Evolutionary conservation across 768 basidiomycete species (phyloP).

Genomic region (Suillus sp.): DNA sequence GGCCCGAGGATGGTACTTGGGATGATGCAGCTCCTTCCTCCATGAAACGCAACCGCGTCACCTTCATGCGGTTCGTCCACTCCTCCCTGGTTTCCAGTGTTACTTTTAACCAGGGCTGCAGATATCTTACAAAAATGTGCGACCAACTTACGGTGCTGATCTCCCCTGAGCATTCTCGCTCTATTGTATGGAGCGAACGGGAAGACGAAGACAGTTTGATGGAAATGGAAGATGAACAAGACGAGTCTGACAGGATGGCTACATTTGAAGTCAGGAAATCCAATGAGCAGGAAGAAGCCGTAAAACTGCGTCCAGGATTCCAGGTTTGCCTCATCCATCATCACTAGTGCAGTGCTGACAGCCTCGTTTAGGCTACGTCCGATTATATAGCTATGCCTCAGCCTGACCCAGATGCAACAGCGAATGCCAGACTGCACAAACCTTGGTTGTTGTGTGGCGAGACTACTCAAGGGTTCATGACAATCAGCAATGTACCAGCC

Average conservation of each 20-base stretch:
- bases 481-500: conserved; percentile 25
- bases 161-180: conserved; percentile 46
- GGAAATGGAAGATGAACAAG: conserved; percentile 37
- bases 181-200: conserved; percentile 47
- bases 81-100: neutral
- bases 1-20: conserved; percentile 67
- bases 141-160: conserved; percentile 57
- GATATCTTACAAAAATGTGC: conserved; percentile 60
- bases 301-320: conserved; percentile 46
- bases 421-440: conserved; percentile 12
- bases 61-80: conserved; percentile 56
- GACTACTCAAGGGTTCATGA: conserved; percentile 43
- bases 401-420: conserved; percentile 12
- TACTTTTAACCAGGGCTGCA: conserved; percentile 21
- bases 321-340: conserved; percentile 32
- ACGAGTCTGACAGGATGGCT: conserved; percentile 49
- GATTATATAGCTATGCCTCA: conserved; percentile 17
- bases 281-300: conserved; percentile 55
- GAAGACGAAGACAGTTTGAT: conserved; percentile 25
- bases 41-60: conserved; percentile 52
- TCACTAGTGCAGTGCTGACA: neutral
- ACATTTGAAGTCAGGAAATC: conserved; percentile 57
- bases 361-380: conserved; percentile 16
- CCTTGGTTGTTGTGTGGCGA: conserved; percentile 43
- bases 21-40: conserved; percentile 46